Evolutionary conservation across 768 basidiomycete genomes (phyloP).

Genomic region (Tylopilus intermedius): DNA sequence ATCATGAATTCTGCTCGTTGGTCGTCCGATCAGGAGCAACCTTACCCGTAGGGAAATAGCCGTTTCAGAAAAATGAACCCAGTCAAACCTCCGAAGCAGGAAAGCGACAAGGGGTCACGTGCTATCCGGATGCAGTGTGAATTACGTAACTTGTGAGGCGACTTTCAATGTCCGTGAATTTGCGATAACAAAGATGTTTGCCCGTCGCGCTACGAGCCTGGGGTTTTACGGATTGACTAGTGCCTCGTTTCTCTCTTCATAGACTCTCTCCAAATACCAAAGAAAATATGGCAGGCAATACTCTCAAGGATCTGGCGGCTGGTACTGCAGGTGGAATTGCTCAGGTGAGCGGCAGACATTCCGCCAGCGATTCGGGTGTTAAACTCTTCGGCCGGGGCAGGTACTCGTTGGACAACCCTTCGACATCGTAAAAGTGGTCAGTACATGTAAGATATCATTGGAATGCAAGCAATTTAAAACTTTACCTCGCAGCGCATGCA

Average conservation of each 20-base stretch:
- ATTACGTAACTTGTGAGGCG: slow-evolving; percentile 5
- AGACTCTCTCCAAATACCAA: slow-evolving; percentile 9
- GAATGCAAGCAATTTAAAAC: slow-evolving; percentile 4
- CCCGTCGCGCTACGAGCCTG: not conserved
- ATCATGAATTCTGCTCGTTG: slow-evolving; percentile 7
- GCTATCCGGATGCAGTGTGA: not conserved
- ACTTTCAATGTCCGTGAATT: slow-evolving; percentile 22
- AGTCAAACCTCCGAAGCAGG: slow-evolving; percentile 8
- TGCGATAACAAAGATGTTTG: slow-evolving; percentile 6
- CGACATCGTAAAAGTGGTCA: slow-evolving; percentile 94
- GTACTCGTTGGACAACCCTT: slow-evolving; percentile 92
- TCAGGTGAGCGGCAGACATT: slow-evolving; percentile 48
- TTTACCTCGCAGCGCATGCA: slow-evolving; percentile 72
- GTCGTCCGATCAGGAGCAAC: slow-evolving; percentile 1
- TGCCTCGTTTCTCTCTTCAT: not conserved
- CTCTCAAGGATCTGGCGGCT: slow-evolving; percentile 81
- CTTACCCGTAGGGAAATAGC: slow-evolving; percentile 12
- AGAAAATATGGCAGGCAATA: slow-evolving; percentile 39
- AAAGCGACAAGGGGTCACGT: slow-evolving; percentile 13
- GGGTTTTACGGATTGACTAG: not conserved
- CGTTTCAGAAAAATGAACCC: not conserved
- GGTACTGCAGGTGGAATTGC: slow-evolving; percentile 90
- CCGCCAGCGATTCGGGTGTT: not conserved
- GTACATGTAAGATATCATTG: slow-evolving; percentile 28
- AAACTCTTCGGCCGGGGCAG: slow-evolving; percentile 33